Evolutionary conservation across 306 rosid genomes (phyloP).

Genomic region (Oemleria cerasiformis): DNA sequence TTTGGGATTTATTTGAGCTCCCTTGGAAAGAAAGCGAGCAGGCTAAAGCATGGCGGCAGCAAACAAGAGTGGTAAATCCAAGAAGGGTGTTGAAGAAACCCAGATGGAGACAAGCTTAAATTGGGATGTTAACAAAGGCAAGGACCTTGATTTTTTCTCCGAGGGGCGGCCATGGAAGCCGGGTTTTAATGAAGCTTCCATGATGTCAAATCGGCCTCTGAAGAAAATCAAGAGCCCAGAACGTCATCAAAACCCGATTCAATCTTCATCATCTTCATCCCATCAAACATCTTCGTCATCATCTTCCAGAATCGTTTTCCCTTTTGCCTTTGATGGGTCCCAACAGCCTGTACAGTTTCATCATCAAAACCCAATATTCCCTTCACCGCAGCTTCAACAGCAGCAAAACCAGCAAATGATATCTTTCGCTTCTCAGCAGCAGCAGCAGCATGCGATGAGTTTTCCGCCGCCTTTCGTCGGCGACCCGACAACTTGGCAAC

Average conservation of each 20-base stretch:
- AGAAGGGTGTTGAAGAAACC: constrained; percentile 33
- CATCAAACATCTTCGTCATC: constrained; percentile 28
- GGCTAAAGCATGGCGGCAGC: constrained; percentile 41
- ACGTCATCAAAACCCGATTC: constrained; percentile 28
- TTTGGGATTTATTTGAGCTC: background rate
- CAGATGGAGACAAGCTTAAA: constrained; percentile 27
- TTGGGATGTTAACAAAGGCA: constrained; percentile 38
- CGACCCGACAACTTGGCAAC: constrained; percentile 32
- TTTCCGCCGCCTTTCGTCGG: constrained; percentile 35
- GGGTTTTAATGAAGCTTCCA: constrained; percentile 50
- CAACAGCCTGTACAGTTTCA: constrained; percentile 41
- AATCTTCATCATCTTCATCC: constrained; percentile 31
- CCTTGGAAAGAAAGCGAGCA: constrained; percentile 8
- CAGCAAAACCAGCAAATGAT: constrained; percentile 49
- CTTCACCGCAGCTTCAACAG: constrained; percentile 24
- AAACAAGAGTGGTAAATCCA: constrained; percentile 48
- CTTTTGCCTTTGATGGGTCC: constrained; percentile 58
- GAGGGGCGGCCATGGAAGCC: constrained; percentile 52
- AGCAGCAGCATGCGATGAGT: constrained; percentile 25
- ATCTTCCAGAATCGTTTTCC: constrained; percentile 60
- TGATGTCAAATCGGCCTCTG: constrained; percentile 46
- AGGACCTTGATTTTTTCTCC: constrained; percentile 29
- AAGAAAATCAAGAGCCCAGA: constrained; percentile 76
- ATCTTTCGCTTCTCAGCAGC: constrained; percentile 37
- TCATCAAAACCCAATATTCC: constrained; percentile 41